Evolutionary conservation across 352 stramenopile genomes (phyloP).

Genomic region (Halophytophthora polymorphica): DNA sequence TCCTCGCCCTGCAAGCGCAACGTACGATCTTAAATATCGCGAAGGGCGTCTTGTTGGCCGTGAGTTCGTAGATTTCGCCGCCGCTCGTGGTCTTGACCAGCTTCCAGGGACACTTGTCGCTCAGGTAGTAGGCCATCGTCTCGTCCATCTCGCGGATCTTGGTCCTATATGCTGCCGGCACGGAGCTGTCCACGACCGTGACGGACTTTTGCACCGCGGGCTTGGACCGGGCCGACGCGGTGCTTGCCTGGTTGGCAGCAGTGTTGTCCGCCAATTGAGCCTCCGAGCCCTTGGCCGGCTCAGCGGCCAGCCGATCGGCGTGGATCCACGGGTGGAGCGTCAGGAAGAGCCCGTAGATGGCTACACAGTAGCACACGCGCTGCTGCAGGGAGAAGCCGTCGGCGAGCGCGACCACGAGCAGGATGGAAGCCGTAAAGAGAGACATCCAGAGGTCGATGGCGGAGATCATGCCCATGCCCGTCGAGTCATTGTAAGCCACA

Average conservation of each 20-base stretch:
- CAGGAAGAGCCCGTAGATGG: slow-evolving; percentile 51
- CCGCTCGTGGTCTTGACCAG: slow-evolving; percentile 27
- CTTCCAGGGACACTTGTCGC: slow-evolving; percentile 38
- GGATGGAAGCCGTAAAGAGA: slow-evolving; percentile 42
- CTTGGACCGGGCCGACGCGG: too few species aligned
- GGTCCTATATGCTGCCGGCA: slow-evolving; percentile 25
- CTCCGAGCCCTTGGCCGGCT: neutral
- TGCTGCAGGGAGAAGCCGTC: slow-evolving; percentile 44
- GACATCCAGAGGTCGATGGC: slow-evolving; percentile 60
- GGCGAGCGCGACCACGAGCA: slow-evolving; percentile 41
- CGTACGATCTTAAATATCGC: slow-evolving; percentile 49
- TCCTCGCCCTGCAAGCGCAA: too few species aligned
- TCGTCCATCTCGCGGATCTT: slow-evolving; percentile 24
- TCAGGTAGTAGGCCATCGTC: slow-evolving; percentile 32
- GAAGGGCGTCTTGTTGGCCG: slow-evolving; percentile 32
- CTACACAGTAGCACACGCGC: slow-evolving; percentile 38
- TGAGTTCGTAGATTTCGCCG: slow-evolving; percentile 46
- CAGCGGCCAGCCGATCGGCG: slow-evolving; percentile 2
- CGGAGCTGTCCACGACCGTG: neutral
- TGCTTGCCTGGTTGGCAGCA: slow-evolving; percentile 2
- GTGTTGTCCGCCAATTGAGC: neutral
- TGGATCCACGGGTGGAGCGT: slow-evolving; percentile 56
- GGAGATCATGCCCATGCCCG: slow-evolving; percentile 22
- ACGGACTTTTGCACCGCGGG: too few species aligned
- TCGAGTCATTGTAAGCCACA: slow-evolving; percentile 11